Percentiles rank a stretch among this genome's conserved stretches.
Evolutionary conservation across 2,329 filamentous ascomycete genomes (phyloP).

Genomic region (Dothiorella sarmentorum): DNA sequence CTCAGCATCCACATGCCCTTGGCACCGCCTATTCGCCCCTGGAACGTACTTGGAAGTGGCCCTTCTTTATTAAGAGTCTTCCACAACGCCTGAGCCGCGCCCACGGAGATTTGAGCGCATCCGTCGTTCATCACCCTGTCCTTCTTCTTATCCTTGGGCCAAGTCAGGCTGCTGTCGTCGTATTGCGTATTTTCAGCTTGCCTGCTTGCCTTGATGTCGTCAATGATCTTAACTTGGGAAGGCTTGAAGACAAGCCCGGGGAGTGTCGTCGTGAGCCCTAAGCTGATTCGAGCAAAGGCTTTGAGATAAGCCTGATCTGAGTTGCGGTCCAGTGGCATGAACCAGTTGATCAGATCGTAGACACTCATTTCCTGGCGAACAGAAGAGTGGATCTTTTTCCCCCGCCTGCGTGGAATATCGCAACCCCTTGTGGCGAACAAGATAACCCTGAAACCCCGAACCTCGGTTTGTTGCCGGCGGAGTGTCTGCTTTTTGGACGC

Average conservation of each 20-base stretch:
- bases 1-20: constrained; percentile 75
- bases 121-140: constrained; percentile 49
- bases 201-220: constrained; percentile 32
- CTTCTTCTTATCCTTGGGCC: constrained; percentile 20
- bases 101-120: constrained; percentile 62
- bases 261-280: constrained; percentile 41
- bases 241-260: constrained; percentile 36
- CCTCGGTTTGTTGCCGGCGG: neutral
- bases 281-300: constrained; percentile 40
- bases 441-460: constrained; percentile 24
- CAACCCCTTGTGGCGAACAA: constrained; percentile 36
- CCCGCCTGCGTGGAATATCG: constrained; percentile 22
- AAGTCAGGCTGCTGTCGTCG: constrained; percentile 33
- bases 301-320: constrained; percentile 39
- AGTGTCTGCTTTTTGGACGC: constrained; percentile 30
- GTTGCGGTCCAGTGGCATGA: constrained; percentile 38
- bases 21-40: constrained; percentile 67
- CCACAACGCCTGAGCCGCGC: constrained; percentile 54
- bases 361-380: constrained; percentile 12
- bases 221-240: constrained; percentile 33
- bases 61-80: constrained; percentile 46
- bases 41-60: constrained; percentile 60
- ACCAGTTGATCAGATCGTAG: constrained; percentile 38
- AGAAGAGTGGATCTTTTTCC: neutral
- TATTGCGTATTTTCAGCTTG: constrained; percentile 34